Conservation (phyloP, 83 land plant genomes). For the Isoetes engelmannii region DNA sequence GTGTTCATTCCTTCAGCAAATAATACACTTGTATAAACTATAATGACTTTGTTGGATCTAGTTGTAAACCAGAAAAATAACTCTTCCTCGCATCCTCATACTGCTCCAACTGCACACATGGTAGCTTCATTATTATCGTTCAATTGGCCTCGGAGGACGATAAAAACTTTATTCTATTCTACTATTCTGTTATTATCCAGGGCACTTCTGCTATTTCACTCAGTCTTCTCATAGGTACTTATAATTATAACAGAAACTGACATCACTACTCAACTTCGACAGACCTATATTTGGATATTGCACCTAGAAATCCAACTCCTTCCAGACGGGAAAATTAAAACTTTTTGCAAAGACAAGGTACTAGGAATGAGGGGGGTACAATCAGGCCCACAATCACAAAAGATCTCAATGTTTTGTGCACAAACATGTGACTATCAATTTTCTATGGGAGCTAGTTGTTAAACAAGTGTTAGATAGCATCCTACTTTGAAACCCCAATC, state of each 20-base stretch:
- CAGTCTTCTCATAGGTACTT: neutral
- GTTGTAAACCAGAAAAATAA: slow-evolving; percentile 61
- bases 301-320: no score
- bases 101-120: slow-evolving; percentile 56
- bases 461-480: neutral
- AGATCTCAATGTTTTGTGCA: neutral
- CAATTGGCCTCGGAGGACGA: no score
- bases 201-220: neutral
- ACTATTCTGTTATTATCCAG: no score
- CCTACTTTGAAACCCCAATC: neutral
- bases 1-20: neutral
- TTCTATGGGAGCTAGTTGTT: neutral
- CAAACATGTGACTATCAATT: neutral
- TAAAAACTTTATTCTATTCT: no score
- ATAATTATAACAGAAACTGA: neutral
- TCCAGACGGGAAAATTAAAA: no score
- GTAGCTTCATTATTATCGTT: neutral
- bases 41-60: slow-evolving; percentile 70
- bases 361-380: neutral
- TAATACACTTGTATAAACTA: neutral
- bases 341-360: no score
- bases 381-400: neutral
- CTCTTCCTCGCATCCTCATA: slow-evolving; percentile 73
- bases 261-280: slow-evolving; percentile 1
- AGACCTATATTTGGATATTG: neutral